phyloP scores from a whole-genome alignment of 768 basidiomycete genomes.

The Rhodotorula sphaerocarpa region DNA sequence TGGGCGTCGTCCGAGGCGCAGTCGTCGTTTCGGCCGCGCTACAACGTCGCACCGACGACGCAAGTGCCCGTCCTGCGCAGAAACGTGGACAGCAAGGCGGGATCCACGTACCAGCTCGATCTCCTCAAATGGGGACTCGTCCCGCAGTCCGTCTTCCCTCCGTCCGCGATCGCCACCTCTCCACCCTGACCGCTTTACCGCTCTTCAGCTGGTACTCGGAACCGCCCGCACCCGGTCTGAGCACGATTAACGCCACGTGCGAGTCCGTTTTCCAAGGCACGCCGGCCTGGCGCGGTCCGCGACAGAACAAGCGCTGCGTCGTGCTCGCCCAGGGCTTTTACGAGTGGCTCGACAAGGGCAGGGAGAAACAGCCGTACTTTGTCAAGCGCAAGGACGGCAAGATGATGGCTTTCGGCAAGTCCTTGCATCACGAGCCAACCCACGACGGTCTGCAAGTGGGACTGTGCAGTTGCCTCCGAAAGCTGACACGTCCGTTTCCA shows the following conservation, averaged over 20 bases:
- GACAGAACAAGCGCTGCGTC: constrained; percentile 74
- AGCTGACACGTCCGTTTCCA: neutral
- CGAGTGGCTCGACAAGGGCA: constrained; percentile 74
- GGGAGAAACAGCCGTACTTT: constrained; percentile 78
- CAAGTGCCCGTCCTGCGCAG: neutral
- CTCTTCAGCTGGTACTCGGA: constrained; percentile 65
- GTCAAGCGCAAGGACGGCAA: constrained; percentile 56
- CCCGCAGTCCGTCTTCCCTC: neutral
- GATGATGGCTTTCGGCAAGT: constrained; percentile 69
- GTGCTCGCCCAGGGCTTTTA: constrained; percentile 83
- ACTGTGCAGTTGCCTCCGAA: no score
- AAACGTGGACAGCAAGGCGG: neutral
- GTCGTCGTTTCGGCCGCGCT: neutral
- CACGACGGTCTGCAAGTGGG: no score
- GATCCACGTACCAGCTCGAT: constrained; percentile 1
- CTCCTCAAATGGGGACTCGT: constrained; percentile 7
- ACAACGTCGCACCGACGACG: constrained; percentile 18
- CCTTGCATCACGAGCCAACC: no score
- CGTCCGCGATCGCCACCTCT: neutral
- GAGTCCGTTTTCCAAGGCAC: constrained; percentile 64
- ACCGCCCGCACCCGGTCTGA: constrained; percentile 58
- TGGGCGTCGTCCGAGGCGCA: constrained; percentile 3
- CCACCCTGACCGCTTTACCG: neutral
- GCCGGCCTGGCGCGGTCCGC: constrained; percentile 78
- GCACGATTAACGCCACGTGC: constrained; percentile 80